Evolutionary conservation across 306 rosid genomes (phyloP).

Genomic region (Nissolia schottii): DNA sequence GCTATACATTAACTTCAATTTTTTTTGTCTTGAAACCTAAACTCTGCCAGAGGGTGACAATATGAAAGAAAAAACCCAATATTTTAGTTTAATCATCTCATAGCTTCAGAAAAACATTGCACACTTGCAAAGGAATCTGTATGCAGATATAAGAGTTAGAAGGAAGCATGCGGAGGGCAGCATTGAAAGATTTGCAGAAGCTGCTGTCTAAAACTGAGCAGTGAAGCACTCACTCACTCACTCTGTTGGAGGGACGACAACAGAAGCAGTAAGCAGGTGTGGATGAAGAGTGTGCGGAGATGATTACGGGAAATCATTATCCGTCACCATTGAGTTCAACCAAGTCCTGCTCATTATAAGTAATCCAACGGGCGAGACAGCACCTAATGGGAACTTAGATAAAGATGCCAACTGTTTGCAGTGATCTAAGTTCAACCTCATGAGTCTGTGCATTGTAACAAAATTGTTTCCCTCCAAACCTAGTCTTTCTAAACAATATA

Average conservation of each 20-base stretch:
- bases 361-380: too few relatives aligned
- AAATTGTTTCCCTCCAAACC: neutral
- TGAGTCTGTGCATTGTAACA: neutral
- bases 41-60: neutral
- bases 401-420: too few relatives aligned
- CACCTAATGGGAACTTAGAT: too few relatives aligned
- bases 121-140: neutral
- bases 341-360: too few relatives aligned
- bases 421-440: neutral
- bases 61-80: neutral
- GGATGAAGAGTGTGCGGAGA: neutral
- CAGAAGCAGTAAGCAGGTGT: neutral
- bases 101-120: neutral
- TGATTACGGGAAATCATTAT: too few relatives aligned
- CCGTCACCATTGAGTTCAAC: too few relatives aligned
- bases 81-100: neutral
- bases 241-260: neutral
- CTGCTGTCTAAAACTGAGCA: neutral
- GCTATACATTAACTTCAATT: too few relatives aligned
- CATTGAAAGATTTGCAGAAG: neutral
- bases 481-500: neutral
- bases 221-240: too few relatives aligned
- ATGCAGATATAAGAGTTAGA: neutral
- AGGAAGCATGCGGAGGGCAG: neutral
- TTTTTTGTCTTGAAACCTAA: too few relatives aligned